A percentile compares a stretch with the other conserved stretches of the same genome.
These are phyloP conservation scores for Termitomyces sp. DNA, from an alignment of 768 basidiomycete genomes.

Conservation along the genomic window DNA sequence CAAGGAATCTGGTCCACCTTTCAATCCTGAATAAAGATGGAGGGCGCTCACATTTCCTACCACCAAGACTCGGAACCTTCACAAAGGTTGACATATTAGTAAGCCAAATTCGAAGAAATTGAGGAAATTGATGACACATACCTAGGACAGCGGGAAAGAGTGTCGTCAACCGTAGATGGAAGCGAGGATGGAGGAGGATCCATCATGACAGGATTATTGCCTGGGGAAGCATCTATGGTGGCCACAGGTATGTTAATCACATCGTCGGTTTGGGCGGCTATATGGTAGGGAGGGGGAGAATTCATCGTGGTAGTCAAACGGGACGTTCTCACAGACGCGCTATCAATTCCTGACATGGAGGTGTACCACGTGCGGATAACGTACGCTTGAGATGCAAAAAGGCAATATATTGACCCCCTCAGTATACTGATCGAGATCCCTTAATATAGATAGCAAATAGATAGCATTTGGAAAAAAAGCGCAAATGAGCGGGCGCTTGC, in stretches of 20 bases:
- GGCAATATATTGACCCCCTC: background rate
- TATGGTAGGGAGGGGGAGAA: background rate
- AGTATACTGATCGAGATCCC: background rate
- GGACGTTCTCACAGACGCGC: background rate
- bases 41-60: constrained; percentile 2
- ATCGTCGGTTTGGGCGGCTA: background rate
- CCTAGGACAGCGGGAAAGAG: background rate
- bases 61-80: constrained; percentile 1
- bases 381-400: background rate
- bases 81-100: background rate
- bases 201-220: background rate
- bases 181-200: background rate
- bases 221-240: background rate
- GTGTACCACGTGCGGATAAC: background rate
- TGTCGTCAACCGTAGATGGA: background rate
- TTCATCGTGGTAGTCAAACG: background rate
- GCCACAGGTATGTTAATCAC: background rate
- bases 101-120: background rate
- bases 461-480: too few relatives aligned
- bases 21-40: background rate
- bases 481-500: background rate
- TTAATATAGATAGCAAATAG: background rate
- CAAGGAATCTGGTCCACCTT: background rate
- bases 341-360: background rate
- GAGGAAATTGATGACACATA: background rate